These are phyloP conservation scores for Phylloporus rhodoxanthus DNA, from an alignment of 768 basidiomycete species.

Conservation along the genomic window DNA sequence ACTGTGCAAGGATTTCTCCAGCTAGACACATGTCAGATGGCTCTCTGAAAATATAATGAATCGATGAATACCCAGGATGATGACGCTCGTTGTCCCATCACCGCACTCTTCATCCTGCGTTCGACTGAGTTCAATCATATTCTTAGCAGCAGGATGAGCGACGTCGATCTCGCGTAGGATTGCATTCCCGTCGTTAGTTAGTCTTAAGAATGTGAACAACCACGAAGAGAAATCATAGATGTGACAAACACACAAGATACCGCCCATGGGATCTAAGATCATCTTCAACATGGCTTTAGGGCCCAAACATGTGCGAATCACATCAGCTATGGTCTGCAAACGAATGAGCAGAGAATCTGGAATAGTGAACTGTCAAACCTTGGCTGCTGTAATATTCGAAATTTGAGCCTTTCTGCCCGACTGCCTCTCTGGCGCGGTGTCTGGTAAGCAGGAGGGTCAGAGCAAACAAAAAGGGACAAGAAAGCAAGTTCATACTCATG, in stretches of 20 bases:
- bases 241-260: slow-evolving; percentile 68
- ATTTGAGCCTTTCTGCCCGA: slow-evolving; percentile 93
- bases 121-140: slow-evolving; percentile 97
- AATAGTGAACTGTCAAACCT: slow-evolving; percentile 44
- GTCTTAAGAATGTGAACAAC: slow-evolving; percentile 36
- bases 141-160: slow-evolving; percentile 97
- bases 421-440: slow-evolving; percentile 90
- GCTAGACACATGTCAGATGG: slow-evolving; percentile 38
- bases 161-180: slow-evolving; percentile 98
- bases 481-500: slow-evolving; percentile 51
- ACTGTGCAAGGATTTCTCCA: slow-evolving; percentile 96
- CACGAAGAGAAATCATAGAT: not conserved
- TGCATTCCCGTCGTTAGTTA: slow-evolving; percentile 99
- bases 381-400: slow-evolving; percentile 95
- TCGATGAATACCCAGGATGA: slow-evolving; percentile 75
- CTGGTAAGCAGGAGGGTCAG: slow-evolving; percentile 34
- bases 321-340: slow-evolving; percentile 88
- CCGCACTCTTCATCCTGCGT: slow-evolving; percentile 99
- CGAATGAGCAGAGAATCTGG: not conserved
- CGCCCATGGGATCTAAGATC: slow-evolving; percentile 99
- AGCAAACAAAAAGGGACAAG: not conserved
- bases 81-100: slow-evolving; percentile 96
- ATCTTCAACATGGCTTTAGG: slow-evolving; percentile 99
- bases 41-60: not conserved
- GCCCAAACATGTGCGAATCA: slow-evolving; percentile 94